Evolutionary conservation across 164 flowering plant genomes (phyloP).

Genomic region (Dillenia turbinata): DNA sequence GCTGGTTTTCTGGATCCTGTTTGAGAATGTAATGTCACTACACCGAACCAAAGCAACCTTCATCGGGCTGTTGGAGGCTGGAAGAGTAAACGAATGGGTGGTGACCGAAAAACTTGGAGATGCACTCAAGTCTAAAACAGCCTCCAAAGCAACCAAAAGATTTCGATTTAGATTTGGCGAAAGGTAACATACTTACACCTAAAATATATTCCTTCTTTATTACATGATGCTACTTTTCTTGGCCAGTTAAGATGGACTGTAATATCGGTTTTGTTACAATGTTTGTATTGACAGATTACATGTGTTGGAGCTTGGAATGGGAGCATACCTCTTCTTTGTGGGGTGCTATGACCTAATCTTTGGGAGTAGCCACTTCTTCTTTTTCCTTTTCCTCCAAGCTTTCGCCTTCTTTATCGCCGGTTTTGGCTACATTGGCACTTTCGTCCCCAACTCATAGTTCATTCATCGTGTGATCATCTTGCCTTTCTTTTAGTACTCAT

Average conservation of each 20-base stretch:
- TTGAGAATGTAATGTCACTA: conserved; percentile 97
- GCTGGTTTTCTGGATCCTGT: conserved; percentile 87
- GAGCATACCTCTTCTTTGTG: conserved; percentile 54
- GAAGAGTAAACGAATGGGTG: conserved; percentile 95
- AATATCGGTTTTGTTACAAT: no score
- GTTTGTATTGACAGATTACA: conserved; percentile 40
- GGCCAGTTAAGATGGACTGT: background rate
- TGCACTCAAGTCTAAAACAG: conserved; percentile 44
- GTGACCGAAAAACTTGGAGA: conserved; percentile 97
- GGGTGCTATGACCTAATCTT: conserved; percentile 57
- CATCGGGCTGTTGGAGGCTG: conserved; percentile 82
- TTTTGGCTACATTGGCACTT: conserved; percentile 76
- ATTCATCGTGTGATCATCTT: no score
- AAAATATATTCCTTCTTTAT: background rate
- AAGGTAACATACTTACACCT: conserved; percentile 32
- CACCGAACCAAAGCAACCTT: conserved; percentile 94
- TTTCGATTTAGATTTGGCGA: conserved; percentile 44
- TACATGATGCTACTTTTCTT: background rate
- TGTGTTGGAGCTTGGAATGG: conserved; percentile 53
- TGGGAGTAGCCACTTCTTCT: conserved; percentile 62
- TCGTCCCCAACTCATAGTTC: conserved; percentile 45
- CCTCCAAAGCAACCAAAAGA: conserved; percentile 34
- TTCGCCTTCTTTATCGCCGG: conserved; percentile 69
- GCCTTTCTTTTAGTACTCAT: no score
- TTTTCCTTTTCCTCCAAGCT: conserved; percentile 66